Conservation (phyloP, 768 basidiomycete genomes). For the Thelephora ganbajun region DNA sequence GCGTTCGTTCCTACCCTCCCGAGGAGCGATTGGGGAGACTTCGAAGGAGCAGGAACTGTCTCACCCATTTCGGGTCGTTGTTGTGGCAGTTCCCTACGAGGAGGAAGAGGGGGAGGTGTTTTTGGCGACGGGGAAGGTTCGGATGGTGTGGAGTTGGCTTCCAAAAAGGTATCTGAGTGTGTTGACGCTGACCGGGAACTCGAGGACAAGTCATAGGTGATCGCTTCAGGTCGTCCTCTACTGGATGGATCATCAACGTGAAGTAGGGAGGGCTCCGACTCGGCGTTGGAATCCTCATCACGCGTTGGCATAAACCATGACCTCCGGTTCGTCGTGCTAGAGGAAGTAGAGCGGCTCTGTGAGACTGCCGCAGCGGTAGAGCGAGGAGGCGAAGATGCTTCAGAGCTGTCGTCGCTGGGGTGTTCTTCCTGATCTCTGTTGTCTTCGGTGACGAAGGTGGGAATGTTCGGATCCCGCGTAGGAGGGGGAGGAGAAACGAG, state of each 20-base stretch:
- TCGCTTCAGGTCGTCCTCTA: conserved; percentile 25
- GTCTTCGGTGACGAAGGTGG: too few species aligned
- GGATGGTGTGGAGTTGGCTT: background rate
- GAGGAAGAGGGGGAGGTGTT: background rate
- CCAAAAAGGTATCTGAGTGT: background rate
- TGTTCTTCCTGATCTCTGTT: too few species aligned
- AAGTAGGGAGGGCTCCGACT: conserved; percentile 7
- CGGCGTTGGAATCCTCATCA: conserved; percentile 19
- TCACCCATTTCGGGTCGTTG: background rate
- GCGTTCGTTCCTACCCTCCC: background rate
- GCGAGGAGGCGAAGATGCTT: conserved; percentile 12
- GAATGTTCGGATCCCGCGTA: background rate
- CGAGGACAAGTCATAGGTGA: conserved; percentile 9
- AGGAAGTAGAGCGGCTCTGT: conserved; percentile 10
- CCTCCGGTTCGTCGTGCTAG: conserved; percentile 24
- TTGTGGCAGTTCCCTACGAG: background rate
- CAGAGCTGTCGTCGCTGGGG: background rate
- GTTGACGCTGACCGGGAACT: conserved; percentile 6
- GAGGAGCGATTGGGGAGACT: background rate
- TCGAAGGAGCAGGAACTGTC: background rate
- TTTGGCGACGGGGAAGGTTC: background rate
- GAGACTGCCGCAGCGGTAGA: conserved; percentile 12
- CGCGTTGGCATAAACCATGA: conserved; percentile 44
- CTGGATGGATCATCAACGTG: conserved; percentile 8
- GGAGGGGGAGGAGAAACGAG: conserved; percentile 21